These are phyloP conservation scores for Lasiodiplodia citricola DNA, from an alignment of 2,329 filamentous ascomycete species.

Conservation along the genomic window DNA sequence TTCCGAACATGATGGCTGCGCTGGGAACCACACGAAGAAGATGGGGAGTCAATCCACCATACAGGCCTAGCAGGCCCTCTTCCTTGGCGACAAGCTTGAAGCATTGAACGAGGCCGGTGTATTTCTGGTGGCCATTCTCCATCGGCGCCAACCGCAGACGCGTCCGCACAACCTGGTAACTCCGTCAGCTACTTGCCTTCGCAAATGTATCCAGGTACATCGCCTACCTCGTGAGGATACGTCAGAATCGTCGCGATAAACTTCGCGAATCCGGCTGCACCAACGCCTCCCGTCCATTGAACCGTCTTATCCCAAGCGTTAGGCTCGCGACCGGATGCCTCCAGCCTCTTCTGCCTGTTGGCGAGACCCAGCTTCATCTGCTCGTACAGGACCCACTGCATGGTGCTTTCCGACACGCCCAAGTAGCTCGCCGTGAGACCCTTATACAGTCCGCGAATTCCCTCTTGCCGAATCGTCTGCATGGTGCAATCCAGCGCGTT, in stretches of 20 bases:
- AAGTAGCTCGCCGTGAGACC: constrained; percentile 91
- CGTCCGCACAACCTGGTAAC: constrained; percentile 74
- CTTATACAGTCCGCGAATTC: constrained; percentile 81
- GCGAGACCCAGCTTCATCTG: constrained; percentile 81
- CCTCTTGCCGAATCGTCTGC: constrained; percentile 81
- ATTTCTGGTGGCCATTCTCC: constrained; percentile 74
- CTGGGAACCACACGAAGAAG: constrained; percentile 89
- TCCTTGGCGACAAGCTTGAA: constrained; percentile 87
- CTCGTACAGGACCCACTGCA: constrained; percentile 96
- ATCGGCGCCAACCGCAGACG: constrained; percentile 83
- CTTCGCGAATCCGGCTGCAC: constrained; percentile 83
- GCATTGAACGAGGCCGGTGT: constrained; percentile 86
- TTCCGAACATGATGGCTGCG: constrained; percentile 95
- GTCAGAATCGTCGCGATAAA: constrained; percentile 82
- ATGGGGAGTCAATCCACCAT: constrained; percentile 90
- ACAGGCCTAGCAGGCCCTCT: constrained; percentile 83
- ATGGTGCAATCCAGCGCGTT: constrained; percentile 88
- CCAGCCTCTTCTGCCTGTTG: constrained; percentile 62
- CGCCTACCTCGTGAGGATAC: constrained; percentile 87
- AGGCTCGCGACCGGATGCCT: constrained; percentile 64
- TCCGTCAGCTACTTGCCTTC: constrained; percentile 1
- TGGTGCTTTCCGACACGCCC: constrained; percentile 84
- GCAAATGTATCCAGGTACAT: constrained; percentile 1
- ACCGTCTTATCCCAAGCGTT: constrained; percentile 76
- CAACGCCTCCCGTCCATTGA: constrained; percentile 78